Percentiles rank a stretch among this genome's conserved stretches.
phyloP scores from a whole-genome alignment of 208 protist species.

The Crithidia expoeki region DNA sequence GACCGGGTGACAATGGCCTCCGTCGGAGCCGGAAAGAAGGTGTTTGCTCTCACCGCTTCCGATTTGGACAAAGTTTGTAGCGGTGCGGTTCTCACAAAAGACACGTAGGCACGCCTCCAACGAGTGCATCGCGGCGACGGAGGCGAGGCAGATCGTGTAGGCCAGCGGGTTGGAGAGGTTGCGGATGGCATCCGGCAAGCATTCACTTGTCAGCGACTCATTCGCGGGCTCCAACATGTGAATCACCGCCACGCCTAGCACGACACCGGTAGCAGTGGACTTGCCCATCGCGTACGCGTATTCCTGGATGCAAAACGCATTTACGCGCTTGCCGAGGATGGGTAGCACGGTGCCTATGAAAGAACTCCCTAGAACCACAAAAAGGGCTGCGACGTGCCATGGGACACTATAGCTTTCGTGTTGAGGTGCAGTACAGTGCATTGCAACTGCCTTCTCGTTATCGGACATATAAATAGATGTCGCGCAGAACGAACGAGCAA shows the following conservation, averaged over 20 bases:
- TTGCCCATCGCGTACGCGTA: conserved; percentile 62
- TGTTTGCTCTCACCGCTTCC: conserved; percentile 24
- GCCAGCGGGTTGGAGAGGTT: conserved; percentile 24
- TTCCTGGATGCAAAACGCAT: conserved; percentile 31
- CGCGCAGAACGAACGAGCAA: background rate
- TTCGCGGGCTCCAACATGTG: conserved; percentile 54
- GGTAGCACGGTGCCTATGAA: conserved; percentile 50
- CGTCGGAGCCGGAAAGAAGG: conserved; percentile 21
- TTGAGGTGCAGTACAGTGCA: conserved; percentile 8
- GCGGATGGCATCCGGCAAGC: conserved; percentile 14
- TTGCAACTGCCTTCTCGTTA: background rate
- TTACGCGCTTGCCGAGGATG: conserved; percentile 46
- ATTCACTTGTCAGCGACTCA: conserved; percentile 34
- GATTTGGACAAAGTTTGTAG: background rate
- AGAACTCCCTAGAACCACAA: conserved; percentile 30
- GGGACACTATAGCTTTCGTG: conserved; percentile 21
- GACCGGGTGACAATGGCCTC: conserved; percentile 11
- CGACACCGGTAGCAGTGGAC: conserved; percentile 57
- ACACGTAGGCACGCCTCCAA: conserved; percentile 31
- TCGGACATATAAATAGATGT: conserved; percentile 10
- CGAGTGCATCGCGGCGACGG: conserved; percentile 42
- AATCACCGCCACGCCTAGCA: conserved; percentile 58
- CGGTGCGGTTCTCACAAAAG: conserved; percentile 7
- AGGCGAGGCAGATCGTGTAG: conserved; percentile 42
- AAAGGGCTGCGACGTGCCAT: conserved; percentile 27